A percentile compares a stretch with the other conserved stretches of the same genome.
Evolutionary conservation across 2,329 filamentous ascomycete species (phyloP).

Genomic region (Apiospora phragmitis): DNA sequence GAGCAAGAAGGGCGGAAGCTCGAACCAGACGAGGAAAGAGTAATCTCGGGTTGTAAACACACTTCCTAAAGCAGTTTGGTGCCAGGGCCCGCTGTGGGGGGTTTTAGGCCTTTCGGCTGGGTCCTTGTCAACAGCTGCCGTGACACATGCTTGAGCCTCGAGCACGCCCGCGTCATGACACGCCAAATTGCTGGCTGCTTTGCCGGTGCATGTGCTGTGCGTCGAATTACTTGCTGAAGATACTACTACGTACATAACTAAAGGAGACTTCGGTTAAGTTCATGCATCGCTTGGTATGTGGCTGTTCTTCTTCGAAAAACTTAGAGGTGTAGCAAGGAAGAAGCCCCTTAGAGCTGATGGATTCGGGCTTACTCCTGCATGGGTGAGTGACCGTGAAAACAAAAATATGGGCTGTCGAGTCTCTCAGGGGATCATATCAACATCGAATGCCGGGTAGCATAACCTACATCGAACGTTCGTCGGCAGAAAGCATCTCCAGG

Average conservation of each 20-base stretch:
- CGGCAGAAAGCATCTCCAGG: background rate
- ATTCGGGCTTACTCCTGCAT: background rate
- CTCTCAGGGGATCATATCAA: background rate
- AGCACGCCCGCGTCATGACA: background rate
- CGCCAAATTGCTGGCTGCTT: background rate
- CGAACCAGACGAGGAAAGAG: background rate
- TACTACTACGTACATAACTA: background rate
- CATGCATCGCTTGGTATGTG: background rate
- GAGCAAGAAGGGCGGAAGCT: background rate
- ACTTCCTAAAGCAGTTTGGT: slow-evolving; percentile 16
- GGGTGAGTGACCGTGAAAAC: background rate
- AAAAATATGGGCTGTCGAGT: background rate
- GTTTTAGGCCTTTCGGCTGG: background rate
- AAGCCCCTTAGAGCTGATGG: background rate
- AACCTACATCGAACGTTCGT: background rate
- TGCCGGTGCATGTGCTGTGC: background rate
- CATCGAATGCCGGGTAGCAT: background rate
- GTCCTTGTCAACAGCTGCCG: background rate
- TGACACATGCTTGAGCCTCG: background rate
- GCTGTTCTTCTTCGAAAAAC: background rate
- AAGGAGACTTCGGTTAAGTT: background rate
- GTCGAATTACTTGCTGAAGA: background rate
- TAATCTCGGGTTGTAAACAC: slow-evolving; percentile 14
- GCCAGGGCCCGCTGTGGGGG: slow-evolving; percentile 2
- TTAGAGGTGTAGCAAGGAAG: background rate